Evolutionary conservation across 352 stramenopile species (phyloP), one percentile per base, ranked within the genome.

Genomic region (Achlya hypogyna): DNA sequence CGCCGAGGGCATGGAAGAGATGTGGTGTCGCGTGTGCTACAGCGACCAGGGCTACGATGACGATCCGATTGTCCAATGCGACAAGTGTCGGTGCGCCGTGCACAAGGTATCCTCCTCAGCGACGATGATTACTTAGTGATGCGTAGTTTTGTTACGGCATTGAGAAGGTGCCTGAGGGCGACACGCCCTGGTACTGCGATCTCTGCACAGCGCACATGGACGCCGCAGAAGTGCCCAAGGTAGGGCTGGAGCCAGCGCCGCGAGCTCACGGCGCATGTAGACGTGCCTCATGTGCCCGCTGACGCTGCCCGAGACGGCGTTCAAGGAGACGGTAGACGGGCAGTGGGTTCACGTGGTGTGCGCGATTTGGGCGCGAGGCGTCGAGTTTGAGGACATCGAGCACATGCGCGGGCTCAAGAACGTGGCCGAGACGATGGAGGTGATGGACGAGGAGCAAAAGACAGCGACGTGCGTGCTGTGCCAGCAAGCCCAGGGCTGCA

Each of bases 141-240:
- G n/a, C n/a, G 18, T 68, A 93, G 86, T 95, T 91, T 70, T 95
- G 86, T 73, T 95, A 93, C 68, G 86, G 86, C 8, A 94, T 95
- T 56, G 76, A 84, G 14, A 72, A 76, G 45, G 82, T 95, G 1
- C 86, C 86, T 0, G 83, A 91, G 63, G 85, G 84, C 35, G 86
- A 95, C 29, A 75, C 78, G 20, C 86, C 86, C 23, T 95, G 86
- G 86, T 93, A 86, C 49, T 95, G 86, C 67, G 86, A 95, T 59
- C 88, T 78, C 52, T 95, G 86, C 72, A 73, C 76, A 23, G 54
- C 63, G 38, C 35, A 65, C 40, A 65, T 70, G 18, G 72, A 86
- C 42, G 62, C 71, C 9, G 63, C 76, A 1, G 70, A 54, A 5
- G 71, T 78, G 20, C 71, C 77, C n/a, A 73, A 62, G 28, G 75